Evolutionary conservation across 1,284 basidiomycete species (phyloP), one percentile per base, ranked within the genome.

Genomic region (Papiliotrema terrestris): DNA sequence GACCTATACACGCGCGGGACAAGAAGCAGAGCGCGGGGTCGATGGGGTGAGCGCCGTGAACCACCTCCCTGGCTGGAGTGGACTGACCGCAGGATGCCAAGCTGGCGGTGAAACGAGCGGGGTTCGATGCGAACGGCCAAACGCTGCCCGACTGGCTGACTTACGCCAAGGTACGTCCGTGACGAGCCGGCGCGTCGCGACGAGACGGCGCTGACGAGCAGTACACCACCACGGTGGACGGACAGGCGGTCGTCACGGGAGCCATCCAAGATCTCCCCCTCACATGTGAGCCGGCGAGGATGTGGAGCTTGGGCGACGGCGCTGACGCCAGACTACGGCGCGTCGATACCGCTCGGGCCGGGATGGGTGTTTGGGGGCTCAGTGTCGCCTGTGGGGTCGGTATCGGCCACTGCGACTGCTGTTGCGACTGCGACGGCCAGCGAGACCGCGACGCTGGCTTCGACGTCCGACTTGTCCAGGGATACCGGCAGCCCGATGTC

Each of bases 61-160:
- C n/a, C n/a, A n/a, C n/a, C n/a, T n/a, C n/a, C n/a, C n/a, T n/a
- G n/a, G n/a, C n/a, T n/a, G n/a, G n/a, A n/a, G n/a, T 32, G 29
- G 6, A 11, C 29, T 32, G 29, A 32, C 11, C 29, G 29, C 11
- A 32, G 29, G 29, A 32, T 11, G 6, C 29, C 5, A 5, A 32
- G 29, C 29, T 11, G 11, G 15, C 17, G 8, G 6, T 8, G 17
- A 5, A 23, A 8, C 39, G 50, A 44, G 20, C n/a, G 8, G 49
- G 36, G 13, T 39, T 39, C 25, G 43, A 45, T 17, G 5, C 43
- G 23, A 11, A 51, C 25, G 26, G 50, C 9, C 42, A 51, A 41
- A 49, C 23, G 23, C 49, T 64, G 19, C 62, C 62, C 38, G 60
- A 61, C 45, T 64, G 62, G 62, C 52, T 64, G 41, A 54, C 57